phyloP scores from a whole-genome alignment of 306 rosid genomes.

The Crataegus laevigata region DNA sequence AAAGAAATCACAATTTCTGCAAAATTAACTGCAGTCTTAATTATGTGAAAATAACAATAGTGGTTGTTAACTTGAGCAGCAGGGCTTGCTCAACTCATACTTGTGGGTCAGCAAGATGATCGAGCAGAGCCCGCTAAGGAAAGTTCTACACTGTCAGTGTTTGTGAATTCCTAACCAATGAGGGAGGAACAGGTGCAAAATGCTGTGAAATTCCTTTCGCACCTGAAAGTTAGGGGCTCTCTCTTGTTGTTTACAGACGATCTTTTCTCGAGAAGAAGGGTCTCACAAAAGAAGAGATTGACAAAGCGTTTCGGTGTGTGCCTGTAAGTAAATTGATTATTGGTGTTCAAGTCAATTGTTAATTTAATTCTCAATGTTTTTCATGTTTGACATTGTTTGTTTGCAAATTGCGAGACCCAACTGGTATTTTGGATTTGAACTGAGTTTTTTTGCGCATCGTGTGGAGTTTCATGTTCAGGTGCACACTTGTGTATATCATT shows the following conservation, averaged over 20 bases:
- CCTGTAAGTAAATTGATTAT: conserved; percentile 48
- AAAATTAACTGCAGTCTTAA: too few relatives aligned
- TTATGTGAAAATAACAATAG: too few relatives aligned
- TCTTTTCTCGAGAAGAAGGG: conserved; percentile 90
- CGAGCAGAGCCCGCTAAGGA: too few relatives aligned
- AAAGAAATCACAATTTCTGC: too few relatives aligned
- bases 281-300: conserved; percentile 94
- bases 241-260: conserved; percentile 64
- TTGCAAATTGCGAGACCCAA: conserved; percentile 53
- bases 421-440: conserved; percentile 13
- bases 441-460: conserved; percentile 10
- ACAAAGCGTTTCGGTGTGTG: conserved; percentile 79
- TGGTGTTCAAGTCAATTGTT: not conserved
- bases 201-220: conserved; percentile 82
- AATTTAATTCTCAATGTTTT: not conserved
- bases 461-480: not conserved
- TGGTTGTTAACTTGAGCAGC: too few relatives aligned
- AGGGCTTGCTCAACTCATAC: too few relatives aligned
- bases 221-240: conserved; percentile 83
- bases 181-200: conserved; percentile 91
- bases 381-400: conserved; percentile 2
- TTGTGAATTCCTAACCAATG: conserved; percentile 72
- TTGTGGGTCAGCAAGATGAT: too few relatives aligned
- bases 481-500: conserved; percentile 13
- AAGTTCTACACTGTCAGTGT: conserved; percentile 56